A percentile compares a stretch with the other conserved stretches of the same genome.
Evolutionary conservation across 352 stramenopile species (phyloP).

Genomic region (Phytophthora citrophthora): DNA sequence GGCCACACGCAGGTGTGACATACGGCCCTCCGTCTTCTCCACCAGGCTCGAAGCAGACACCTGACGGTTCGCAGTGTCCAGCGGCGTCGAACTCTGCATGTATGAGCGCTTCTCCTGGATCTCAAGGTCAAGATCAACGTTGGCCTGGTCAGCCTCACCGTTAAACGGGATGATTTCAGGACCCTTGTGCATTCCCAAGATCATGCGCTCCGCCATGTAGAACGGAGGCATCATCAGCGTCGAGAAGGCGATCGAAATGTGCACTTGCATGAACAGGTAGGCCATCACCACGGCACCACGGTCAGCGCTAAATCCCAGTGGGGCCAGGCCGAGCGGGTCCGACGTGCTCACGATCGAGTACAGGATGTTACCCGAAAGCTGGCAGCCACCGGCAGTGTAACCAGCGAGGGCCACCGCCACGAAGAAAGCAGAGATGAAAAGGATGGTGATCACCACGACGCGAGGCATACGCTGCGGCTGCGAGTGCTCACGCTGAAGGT

Average conservation of each 20-base stretch:
- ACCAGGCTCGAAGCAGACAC: constrained; percentile 8
- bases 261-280: background rate
- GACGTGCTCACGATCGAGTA: constrained; percentile 37
- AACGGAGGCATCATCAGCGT: constrained; percentile 45
- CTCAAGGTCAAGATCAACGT: background rate
- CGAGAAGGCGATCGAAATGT: background rate
- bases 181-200: background rate
- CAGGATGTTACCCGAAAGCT: constrained; percentile 38
- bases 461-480: constrained; percentile 52
- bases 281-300: background rate
- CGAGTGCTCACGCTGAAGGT: constrained; percentile 50
- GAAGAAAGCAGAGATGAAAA: background rate
- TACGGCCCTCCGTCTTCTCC: constrained; percentile 19
- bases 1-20: constrained; percentile 4
- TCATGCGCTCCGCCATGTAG: background rate
- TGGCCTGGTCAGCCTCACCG: background rate
- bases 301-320: background rate
- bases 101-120: background rate
- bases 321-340: background rate
- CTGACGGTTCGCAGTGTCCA: background rate
- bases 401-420: background rate
- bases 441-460: background rate
- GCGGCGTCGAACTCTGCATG: background rate
- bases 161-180: background rate
- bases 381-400: background rate